Percentiles rank a stretch among this genome's conserved stretches.
Evolutionary conservation across 2,329 filamentous ascomycete genomes (phyloP).

Genomic region (Tolypocladium tundrense): DNA sequence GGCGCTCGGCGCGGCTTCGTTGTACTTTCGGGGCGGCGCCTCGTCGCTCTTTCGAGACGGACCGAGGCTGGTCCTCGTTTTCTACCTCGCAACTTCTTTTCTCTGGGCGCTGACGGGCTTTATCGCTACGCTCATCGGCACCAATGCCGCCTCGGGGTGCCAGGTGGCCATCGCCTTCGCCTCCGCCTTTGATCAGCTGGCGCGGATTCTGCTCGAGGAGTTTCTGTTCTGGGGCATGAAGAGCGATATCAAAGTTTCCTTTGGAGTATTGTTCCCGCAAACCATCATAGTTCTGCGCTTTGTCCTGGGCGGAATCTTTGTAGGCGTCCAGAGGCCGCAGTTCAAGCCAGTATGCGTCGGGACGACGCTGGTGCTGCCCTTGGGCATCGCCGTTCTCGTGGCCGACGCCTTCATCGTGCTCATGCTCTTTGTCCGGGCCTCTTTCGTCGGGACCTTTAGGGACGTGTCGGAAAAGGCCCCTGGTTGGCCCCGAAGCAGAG

Average conservation of each 20-base stretch:
- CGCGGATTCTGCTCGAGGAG: constrained; percentile 42
- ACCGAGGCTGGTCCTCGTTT: constrained; percentile 54
- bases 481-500: constrained; percentile 23
- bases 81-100: constrained; percentile 39
- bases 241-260: constrained; percentile 23
- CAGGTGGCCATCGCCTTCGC: constrained; percentile 42
- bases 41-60: constrained; percentile 42
- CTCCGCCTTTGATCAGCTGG: constrained; percentile 46
- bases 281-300: constrained; percentile 36
- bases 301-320: constrained; percentile 41
- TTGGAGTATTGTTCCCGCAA: constrained; percentile 32
- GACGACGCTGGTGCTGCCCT: constrained; percentile 29
- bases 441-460: constrained; percentile 23
- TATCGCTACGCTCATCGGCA: constrained; percentile 35
- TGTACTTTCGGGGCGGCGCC: constrained; percentile 37
- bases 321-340: constrained; percentile 42
- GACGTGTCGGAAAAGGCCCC: constrained; percentile 18
- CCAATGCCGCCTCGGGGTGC: constrained; percentile 32
- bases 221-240: constrained; percentile 42
- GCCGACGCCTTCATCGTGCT: constrained; percentile 35
- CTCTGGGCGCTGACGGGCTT: constrained; percentile 46
- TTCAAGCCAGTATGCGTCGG: constrained; percentile 43
- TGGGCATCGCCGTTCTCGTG: constrained; percentile 34
- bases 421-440: constrained; percentile 29
- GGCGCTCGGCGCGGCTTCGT: constrained; percentile 34